Evolutionary conservation across 306 rosid genomes (phyloP).

Genomic region (Quercus agrifolia): DNA sequence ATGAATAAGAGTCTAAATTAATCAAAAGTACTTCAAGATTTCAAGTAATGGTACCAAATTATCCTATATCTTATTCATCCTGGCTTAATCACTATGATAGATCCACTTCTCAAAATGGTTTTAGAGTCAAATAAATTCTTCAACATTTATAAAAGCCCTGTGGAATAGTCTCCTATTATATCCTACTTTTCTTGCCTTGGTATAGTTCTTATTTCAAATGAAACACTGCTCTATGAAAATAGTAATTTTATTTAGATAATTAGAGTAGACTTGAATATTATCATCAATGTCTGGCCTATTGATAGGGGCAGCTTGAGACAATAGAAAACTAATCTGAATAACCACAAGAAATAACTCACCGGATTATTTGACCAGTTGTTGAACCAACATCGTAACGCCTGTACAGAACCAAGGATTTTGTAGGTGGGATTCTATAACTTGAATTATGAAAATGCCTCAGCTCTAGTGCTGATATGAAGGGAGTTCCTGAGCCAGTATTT

Average conservation of each 20-base stretch:
- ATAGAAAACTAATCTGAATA: too few relatives aligned
- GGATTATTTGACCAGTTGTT: slow-evolving; percentile 16
- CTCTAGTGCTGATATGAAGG: slow-evolving; percentile 57
- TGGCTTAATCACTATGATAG: too few relatives aligned
- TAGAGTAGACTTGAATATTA: fast-evolving
- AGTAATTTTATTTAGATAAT: background rate
- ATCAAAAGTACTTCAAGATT: background rate
- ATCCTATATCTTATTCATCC: too few relatives aligned
- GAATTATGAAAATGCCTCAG: slow-evolving; percentile 34
- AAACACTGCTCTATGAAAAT: background rate
- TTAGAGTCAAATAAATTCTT: too few relatives aligned
- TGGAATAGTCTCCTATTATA: too few relatives aligned
- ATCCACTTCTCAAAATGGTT: too few relatives aligned
- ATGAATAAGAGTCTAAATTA: background rate
- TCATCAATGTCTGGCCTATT: background rate
- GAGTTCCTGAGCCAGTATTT: slow-evolving; percentile 39
- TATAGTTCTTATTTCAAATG: background rate
- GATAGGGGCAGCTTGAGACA: too few relatives aligned
- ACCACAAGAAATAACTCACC: slow-evolving; percentile 21
- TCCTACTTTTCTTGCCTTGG: background rate
- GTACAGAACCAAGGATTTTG: slow-evolving; percentile 13
- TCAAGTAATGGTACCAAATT: background rate
- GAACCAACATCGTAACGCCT: slow-evolving; percentile 34
- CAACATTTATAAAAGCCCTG: too few relatives aligned
- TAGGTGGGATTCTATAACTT: slow-evolving; percentile 4